Base-by-base conservation (phyloP, 306 rosid species). In the Cicer judaicum region DNA sequence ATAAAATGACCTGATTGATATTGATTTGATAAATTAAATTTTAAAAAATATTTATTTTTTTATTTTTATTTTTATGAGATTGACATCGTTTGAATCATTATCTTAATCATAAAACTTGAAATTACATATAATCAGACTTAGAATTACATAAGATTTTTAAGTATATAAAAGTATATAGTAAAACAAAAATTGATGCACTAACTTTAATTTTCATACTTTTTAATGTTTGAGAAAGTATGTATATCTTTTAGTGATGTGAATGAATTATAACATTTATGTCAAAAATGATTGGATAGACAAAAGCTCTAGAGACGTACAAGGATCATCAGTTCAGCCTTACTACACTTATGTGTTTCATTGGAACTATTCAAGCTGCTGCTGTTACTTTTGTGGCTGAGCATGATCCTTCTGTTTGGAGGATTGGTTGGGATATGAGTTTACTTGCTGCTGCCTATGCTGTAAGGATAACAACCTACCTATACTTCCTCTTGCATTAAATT, bases 361-460 rank as follows among this genome's bases (percentile, higher is more conserved):
- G 98, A 5, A 90, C 99, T 42, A 70, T 94, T 44, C 99, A 94
- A 67, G 98, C 99, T 10, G 24, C 85, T 79, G 96, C 90, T 41
- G 99, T 92, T 65, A 89, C 99, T 54, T 82, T 94, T 68, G 96
- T 87, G 2, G 66, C 68, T 66, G 99, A 94, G 36, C 97, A 89
- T 82, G 63, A 92, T 57, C 61, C 84, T 64, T 85, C 92, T 24
- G 96, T 80, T 2, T 94, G 99, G 99, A 90, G 78, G 75, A 81
- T 94, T 79, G 99, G 96, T 7, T 85, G 93, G 86, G 99, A 94
- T 69, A 90, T 90, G 96, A 93, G 83, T 71, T 88, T 93, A 60
- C 94, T 90, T 66, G 97, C 98, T 18, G 97, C 98, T 50, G 96
- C 97, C 59, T 93, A 91, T 85, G 98, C 97, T 80, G 98, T 93